Evolutionary conservation across 129 eudicot genomes (phyloP), one percentile per base, ranked within the genome.

Genomic region (Heracleum sosnowskyi): DNA sequence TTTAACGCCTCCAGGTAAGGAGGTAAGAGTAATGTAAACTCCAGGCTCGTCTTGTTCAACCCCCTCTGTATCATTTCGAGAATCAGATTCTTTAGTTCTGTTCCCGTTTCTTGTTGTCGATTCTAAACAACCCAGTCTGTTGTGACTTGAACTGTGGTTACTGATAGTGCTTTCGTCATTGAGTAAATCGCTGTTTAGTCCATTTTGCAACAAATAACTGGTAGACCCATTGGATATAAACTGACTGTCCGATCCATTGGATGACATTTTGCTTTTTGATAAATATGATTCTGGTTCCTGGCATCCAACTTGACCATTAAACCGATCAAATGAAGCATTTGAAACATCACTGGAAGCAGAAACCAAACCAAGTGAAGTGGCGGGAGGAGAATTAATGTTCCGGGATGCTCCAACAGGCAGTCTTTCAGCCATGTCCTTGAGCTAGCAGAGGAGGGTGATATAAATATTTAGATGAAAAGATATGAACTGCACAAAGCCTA

Each of bases 21-120:
- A 87, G 76, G 96, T 86, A 66, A 94, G 96, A 2, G 98, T 91
- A 63, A 94, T 89, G 83, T 91, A 94, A 33, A 94, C 98, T 80
- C 98, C 98, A 39, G 97, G 97, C 75, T 94, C 98, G 41, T 94
- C 96, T 82, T 94, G 98, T 82, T 94, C 96, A 76, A 94, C 97
- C 98, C 98, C 91, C 82, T 94, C 97, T 46, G 75, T 86, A 42
- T 88, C 96, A 81, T 73, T 86, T 47, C 84, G 97, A 77, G 87
- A 57, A 81, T 90, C 97, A 42, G 87, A 83, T 79, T 90, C 91
- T 78, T 81, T 86, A 71, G 79, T 84, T 88, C 85, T 89, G 69
- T 83, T 80, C 39, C 91, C 91, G 60, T 84, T 87, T 88, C 86
- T 88, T 79, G 85, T 69, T 83, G 31, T 24, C 26, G 85, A 81